Percentiles rank a stretch among this genome's conserved stretches.
These are phyloP conservation scores for Penicillium sp. DNA, from an alignment of 2,329 filamentous ascomycete species.

Conservation along the genomic window DNA sequence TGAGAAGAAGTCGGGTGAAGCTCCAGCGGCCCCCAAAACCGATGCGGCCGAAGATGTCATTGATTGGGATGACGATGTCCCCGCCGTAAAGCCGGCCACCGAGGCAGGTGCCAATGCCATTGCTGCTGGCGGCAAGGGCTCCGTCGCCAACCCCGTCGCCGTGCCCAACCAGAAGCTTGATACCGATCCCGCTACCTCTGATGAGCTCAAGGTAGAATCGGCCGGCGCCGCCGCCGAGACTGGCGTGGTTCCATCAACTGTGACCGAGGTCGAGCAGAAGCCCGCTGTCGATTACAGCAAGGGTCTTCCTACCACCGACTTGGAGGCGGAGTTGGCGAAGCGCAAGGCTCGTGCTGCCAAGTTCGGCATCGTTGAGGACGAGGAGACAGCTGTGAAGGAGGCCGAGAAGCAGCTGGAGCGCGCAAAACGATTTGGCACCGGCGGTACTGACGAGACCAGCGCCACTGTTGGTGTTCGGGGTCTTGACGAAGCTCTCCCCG, in stretches of 20 bases:
- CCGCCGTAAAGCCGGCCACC: slow-evolving; percentile 33
- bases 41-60: slow-evolving; percentile 43
- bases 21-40: slow-evolving; percentile 27
- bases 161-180: slow-evolving; percentile 42
- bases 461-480: slow-evolving; percentile 35
- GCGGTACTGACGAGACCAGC: slow-evolving; percentile 16
- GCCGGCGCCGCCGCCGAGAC: slow-evolving; percentile 17
- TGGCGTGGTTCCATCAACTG: slow-evolving; percentile 14
- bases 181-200: slow-evolving; percentile 38
- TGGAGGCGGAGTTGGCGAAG: slow-evolving; percentile 49
- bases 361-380: slow-evolving; percentile 47
- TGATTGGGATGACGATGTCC: slow-evolving; percentile 44
- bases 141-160: slow-evolving; percentile 38
- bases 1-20: slow-evolving; percentile 23
- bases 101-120: slow-evolving; percentile 34
- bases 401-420: slow-evolving; percentile 46
- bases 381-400: slow-evolving; percentile 39
- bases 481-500: slow-evolving; percentile 48
- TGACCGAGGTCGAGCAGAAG: slow-evolving; percentile 30
- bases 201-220: slow-evolving; percentile 39
- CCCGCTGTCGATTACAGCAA: slow-evolving; percentile 41
- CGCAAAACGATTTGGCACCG: slow-evolving; percentile 48
- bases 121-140: slow-evolving; percentile 39
- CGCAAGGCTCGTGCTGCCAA: slow-evolving; percentile 50
- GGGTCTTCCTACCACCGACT: slow-evolving; percentile 43